Evolutionary conservation across 306 rosid genomes (phyloP), one percentile per base, ranked within the genome.

Genomic region (Quercus variabilis): DNA sequence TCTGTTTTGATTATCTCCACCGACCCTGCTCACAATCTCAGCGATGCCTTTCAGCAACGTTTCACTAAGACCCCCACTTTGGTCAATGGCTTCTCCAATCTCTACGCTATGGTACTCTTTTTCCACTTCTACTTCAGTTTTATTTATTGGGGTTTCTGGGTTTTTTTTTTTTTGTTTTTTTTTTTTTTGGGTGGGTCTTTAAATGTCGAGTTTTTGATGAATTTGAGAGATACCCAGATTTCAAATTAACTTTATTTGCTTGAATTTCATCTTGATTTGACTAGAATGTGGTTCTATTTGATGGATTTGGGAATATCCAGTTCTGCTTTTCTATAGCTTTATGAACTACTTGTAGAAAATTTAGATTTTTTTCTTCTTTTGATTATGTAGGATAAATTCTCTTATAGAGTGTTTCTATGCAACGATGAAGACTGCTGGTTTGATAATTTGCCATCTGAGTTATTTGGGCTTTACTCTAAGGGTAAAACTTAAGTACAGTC

Each of bases 21-120:
- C 78, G 99, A 95, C 84, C 99, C 99, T 13, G 99, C 99, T 76
- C 99, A 95, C 85, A 95, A 95, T 76, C 99, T 95, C 69, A 95
- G 99, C 89, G 99, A 95, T 73, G 99, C 99, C 33, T 95, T 95
- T 74, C 99, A 92, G 82, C 99, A 95, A 76, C 88, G 97, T 6
- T 93, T 95, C 87, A 92, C 99, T 35, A 92, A 90, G 89, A 35
- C 87, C 52, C 99, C 99, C 30, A 91, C 97, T 81, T 71, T 95
- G 86, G 99, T 95, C 73, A 90, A 92, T 72, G 98, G 99, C 5
- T 95, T 95, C 87, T 51, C 89, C 82, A 95, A 96, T 88, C 98
- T 96, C 58, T 93, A 86, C 75, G 99, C 99, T 2, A 90, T 96
- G 99, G 99, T 95, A 60, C 9, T 20, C 2, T 72, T 41, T 67